These are phyloP conservation scores for Colletotrichum brevisporum DNA, from an alignment of 2,329 filamentous ascomycete genomes.

Conservation along the genomic window DNA sequence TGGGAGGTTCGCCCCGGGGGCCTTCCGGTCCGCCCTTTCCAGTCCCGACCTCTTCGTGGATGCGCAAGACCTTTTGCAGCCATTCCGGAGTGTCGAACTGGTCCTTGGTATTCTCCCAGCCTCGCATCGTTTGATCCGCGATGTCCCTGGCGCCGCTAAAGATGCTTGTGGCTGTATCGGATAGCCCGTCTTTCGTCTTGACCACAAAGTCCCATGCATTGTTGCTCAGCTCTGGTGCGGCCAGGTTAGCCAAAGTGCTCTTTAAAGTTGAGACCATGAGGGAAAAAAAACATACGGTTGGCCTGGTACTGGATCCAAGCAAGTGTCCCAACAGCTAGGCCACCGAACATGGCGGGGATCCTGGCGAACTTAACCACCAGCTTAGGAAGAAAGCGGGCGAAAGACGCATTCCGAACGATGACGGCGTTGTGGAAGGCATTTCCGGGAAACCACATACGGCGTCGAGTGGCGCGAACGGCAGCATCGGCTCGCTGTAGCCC, in stretches of 20 bases:
- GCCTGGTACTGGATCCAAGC: conserved; percentile 98
- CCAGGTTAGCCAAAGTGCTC: not conserved
- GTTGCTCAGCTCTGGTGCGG: conserved; percentile 75
- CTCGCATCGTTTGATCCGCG: conserved; percentile 82
- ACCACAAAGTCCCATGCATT: conserved; percentile 84
- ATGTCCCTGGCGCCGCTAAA: conserved; percentile 82
- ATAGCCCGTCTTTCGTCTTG: conserved; percentile 79
- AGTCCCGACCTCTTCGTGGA: conserved; percentile 72
- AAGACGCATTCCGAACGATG: conserved; percentile 74
- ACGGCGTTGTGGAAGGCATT: conserved; percentile 89
- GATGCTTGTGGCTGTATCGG: conserved; percentile 76
- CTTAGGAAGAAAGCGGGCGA: conserved; percentile 80
- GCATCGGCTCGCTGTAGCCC: conserved; percentile 78
- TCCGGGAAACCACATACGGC: conserved; percentile 82
- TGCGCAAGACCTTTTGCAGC: conserved; percentile 80
- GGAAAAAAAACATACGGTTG: conserved; percentile 73
- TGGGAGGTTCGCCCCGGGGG: conserved; percentile 67
- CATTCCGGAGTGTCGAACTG: conserved; percentile 79
- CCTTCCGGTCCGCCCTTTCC: conserved; percentile 63
- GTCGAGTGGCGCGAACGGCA: conserved; percentile 71
- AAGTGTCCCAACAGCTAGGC: conserved; percentile 85
- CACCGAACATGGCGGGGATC: conserved; percentile 92
- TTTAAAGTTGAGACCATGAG: not conserved
- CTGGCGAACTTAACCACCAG: conserved; percentile 91
- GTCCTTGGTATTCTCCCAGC: conserved; percentile 88